These are phyloP conservation scores for Nannizzia gypsea DNA, from an alignment of 2,329 filamentous ascomycete species.

Conservation along the genomic window DNA sequence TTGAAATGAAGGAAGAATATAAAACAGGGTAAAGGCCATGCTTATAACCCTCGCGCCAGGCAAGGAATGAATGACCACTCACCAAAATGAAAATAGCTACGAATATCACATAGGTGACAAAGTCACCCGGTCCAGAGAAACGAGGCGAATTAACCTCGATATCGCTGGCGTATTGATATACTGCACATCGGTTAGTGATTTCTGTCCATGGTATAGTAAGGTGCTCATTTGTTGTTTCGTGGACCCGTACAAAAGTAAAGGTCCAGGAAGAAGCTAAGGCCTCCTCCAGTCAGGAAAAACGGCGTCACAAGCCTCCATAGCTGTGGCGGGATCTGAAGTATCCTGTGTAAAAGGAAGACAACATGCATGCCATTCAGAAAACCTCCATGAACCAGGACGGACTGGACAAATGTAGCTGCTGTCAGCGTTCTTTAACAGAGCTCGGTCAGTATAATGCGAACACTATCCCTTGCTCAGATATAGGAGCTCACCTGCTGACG, in stretches of 20 bases:
- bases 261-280: conserved; percentile 54
- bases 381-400: conserved; percentile 47
- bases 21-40: conserved; percentile 10
- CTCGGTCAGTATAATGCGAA: conserved; percentile 34
- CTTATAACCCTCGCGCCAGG: neutral
- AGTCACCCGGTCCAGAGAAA: conserved; percentile 63
- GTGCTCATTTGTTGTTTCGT: conserved; percentile 9
- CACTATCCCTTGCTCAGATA: conserved; percentile 4
- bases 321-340: conserved; percentile 50
- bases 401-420: conserved; percentile 51
- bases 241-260: conserved; percentile 53
- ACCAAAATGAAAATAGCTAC: conserved; percentile 62
- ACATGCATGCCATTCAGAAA: conserved; percentile 43
- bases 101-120: conserved; percentile 70
- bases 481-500: conserved; percentile 47
- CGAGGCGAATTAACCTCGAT: conserved; percentile 61
- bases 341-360: conserved; percentile 35
- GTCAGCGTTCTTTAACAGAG: conserved; percentile 51
- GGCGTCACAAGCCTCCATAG: conserved; percentile 48
- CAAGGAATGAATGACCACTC: conserved; percentile 38
- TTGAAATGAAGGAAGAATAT: conserved; percentile 16
- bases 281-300: conserved; percentile 47
- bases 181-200: conserved; percentile 30
- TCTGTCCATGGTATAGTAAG: conserved; percentile 11
- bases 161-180: conserved; percentile 65